phyloP scores from a whole-genome alignment of 768 basidiomycete genomes.

The Postia placenta region DNA sequence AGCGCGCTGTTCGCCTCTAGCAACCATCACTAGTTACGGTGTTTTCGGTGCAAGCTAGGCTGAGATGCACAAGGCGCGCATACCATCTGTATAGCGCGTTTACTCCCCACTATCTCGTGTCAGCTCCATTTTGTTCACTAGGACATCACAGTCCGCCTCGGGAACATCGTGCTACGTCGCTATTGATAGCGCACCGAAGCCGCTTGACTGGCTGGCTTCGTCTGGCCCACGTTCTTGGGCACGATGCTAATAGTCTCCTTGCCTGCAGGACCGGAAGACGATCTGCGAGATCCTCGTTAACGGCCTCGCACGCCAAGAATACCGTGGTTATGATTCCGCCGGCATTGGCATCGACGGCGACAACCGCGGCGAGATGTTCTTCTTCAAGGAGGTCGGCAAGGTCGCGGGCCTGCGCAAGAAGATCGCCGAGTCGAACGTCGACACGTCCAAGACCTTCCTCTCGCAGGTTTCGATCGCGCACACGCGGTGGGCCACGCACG shows the following conservation, averaged over 20 bases:
- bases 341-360: conserved; percentile 91
- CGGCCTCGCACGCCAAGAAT: conserved; percentile 92
- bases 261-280: conserved; percentile 72
- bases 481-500: conserved; percentile 99
- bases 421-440: conserved; percentile 64
- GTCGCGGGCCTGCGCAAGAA: conserved; percentile 89
- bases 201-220: too few species aligned
- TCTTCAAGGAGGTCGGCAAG: conserved; percentile 98
- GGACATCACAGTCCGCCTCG: too few species aligned
- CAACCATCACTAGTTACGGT: too few species aligned
- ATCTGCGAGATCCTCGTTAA: conserved; percentile 86
- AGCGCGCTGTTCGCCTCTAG: too few species aligned
- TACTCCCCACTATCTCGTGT: too few species aligned
- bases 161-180: too few species aligned
- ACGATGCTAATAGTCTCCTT: neutral
- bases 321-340: conserved; percentile 97
- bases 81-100: too few species aligned
- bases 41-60: too few species aligned
- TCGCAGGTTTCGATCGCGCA: conserved; percentile 96
- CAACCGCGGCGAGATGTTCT: conserved; percentile 64
- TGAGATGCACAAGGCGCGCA: too few species aligned
- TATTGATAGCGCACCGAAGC: too few species aligned
- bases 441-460: conserved; percentile 71
- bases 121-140: too few species aligned
- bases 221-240: too few species aligned